phyloP scores from a whole-genome alignment of 225 moss, liverwort and hornwort genomes.

The Sphagnum tenellum region DNA sequence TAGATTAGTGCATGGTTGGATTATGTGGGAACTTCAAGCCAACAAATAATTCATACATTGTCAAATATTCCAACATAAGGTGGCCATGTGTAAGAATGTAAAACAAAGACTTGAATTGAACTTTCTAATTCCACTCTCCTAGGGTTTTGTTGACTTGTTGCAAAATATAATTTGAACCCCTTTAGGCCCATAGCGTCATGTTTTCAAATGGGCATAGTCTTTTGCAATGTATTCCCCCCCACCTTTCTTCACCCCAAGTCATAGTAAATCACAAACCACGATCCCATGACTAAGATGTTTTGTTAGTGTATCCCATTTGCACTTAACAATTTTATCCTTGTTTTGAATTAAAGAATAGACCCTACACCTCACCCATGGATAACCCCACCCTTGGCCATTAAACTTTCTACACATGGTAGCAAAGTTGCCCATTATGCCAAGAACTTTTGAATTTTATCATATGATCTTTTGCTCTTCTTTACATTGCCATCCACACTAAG shows the following conservation, averaged over 20 bases:
- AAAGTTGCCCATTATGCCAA: no score
- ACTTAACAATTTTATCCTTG: not conserved
- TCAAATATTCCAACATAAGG: not conserved
- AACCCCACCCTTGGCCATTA: not conserved
- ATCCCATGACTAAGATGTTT: not conserved
- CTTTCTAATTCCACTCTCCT: not conserved
- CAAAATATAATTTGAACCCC: not conserved
- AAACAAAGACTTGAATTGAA: not conserved
- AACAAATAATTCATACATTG: not conserved
- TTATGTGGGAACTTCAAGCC: not conserved
- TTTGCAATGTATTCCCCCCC: not conserved
- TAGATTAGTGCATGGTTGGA: not conserved
- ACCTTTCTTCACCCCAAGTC: not conserved
- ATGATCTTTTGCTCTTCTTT: no score
- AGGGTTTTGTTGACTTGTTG: not conserved
- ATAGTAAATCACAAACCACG: not conserved
- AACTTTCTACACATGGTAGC: no score
- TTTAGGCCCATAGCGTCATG: not conserved
- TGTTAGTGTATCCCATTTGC: not conserved
- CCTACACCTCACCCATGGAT: not conserved
- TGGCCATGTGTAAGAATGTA: not conserved
- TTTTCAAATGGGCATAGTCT: not conserved
- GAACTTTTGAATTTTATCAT: no score
- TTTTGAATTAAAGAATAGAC: not conserved
- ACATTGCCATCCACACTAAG: no score